These are phyloP conservation scores for Marvania coccoides DNA, from an alignment of 139 green algal genomes.

Conservation along the genomic window DNA sequence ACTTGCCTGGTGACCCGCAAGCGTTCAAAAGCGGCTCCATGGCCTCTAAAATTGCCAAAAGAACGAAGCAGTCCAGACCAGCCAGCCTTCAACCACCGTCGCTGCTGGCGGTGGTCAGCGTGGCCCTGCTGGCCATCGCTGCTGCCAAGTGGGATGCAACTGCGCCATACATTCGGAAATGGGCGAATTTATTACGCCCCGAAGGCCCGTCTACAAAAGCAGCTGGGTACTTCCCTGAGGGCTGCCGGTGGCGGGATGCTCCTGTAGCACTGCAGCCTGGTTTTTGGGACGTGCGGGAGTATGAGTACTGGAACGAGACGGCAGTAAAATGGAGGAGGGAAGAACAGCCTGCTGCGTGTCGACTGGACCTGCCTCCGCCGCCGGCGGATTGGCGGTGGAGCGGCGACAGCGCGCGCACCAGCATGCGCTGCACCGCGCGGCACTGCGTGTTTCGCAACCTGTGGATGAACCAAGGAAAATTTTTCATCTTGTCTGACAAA, in stretches of 20 bases:
- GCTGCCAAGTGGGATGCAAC: no score
- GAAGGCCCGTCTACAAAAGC: no score
- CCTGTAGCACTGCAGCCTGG: neutral
- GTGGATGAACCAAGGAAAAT: slow-evolving; percentile 73
- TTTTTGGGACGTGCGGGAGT: slow-evolving; percentile 37
- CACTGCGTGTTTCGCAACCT: slow-evolving; percentile 50
- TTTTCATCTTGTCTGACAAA: slow-evolving; percentile 57
- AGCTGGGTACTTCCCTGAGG: slow-evolving; percentile 50
- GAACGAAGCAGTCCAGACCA: no score
- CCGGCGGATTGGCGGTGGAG: slow-evolving; percentile 32
- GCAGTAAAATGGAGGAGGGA: slow-evolving; percentile 31
- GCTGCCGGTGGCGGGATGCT: slow-evolving; percentile 56
- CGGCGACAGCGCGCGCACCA: slow-evolving; percentile 40
- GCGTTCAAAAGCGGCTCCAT: no score
- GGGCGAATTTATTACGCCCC: no score
- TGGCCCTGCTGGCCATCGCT: no score
- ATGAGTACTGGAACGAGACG: slow-evolving; percentile 52
- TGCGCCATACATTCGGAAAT: no score
- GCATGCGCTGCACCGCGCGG: slow-evolving; percentile 34
- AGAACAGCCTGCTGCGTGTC: slow-evolving; percentile 41
- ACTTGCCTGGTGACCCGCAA: no score
- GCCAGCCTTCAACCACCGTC: no score
- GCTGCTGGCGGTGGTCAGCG: no score
- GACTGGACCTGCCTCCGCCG: slow-evolving; percentile 10
- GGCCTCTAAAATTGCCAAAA: no score